A percentile compares a stretch with the other conserved stretches of the same genome.
Conservation (phyloP, 225 moss, liverwort and hornwort species). For the Antitrichia curtipendula region DNA sequence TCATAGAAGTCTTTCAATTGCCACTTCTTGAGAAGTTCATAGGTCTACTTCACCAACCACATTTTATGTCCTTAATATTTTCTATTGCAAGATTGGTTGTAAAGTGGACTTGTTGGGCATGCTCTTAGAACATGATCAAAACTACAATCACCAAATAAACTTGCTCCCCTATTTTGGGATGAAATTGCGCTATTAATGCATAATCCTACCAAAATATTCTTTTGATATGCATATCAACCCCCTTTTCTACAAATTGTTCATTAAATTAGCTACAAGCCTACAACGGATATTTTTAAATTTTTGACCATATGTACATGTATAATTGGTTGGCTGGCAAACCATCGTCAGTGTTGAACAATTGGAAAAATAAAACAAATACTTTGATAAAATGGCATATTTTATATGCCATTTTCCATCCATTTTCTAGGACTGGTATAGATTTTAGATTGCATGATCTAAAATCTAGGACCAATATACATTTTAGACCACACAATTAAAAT, state of each 20-base stretch:
- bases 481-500: too few relatives aligned
- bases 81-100: not conserved
- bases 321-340: not conserved
- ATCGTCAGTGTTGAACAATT: not conserved
- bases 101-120: too few relatives aligned
- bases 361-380: not conserved
- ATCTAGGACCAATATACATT: too few relatives aligned
- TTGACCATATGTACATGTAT: not conserved
- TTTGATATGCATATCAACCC: not conserved
- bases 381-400: too few relatives aligned
- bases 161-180: not conserved
- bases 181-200: not conserved
- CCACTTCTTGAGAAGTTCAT: fast-evolving
- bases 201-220: not conserved
- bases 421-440: too few relatives aligned
- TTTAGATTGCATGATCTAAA: too few relatives aligned
- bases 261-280: too few relatives aligned
- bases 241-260: not conserved
- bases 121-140: not conserved
- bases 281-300: too few relatives aligned
- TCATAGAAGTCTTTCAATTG: too few relatives aligned
- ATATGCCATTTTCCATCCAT: too few relatives aligned
- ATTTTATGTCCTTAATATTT: not conserved
- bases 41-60: not conserved
- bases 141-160: not conserved